A percentile compares a stretch with the other conserved stretches of the same genome.
Evolutionary conservation across 306 rosid genomes (phyloP).

Genomic region (Mucuna pruriens): DNA sequence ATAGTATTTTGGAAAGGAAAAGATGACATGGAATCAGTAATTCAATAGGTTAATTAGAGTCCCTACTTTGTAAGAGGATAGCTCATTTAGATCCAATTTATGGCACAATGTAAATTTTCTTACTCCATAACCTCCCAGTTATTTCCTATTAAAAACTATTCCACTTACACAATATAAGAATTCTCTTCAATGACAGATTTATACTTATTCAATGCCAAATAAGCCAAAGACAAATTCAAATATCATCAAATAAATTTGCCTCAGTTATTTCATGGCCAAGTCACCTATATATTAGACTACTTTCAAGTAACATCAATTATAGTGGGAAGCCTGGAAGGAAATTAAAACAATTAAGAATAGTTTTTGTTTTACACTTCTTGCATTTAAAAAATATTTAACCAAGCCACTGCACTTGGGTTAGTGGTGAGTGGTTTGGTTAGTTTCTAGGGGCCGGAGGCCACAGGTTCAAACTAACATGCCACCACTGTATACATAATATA

Average conservation of each 20-base stretch:
- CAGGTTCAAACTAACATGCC: neutral
- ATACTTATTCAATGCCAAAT: neutral
- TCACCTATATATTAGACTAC: neutral
- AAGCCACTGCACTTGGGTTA: neutral
- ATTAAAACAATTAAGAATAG: neutral
- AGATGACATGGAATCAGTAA: neutral
- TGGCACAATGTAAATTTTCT: neutral
- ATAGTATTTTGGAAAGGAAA: neutral
- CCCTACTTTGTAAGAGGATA: neutral
- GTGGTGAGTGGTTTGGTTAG: slow-evolving; percentile 9
- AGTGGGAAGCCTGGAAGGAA: slow-evolving; percentile 14
- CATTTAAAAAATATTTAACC: slow-evolving; percentile 3
- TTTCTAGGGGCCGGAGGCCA: neutral
- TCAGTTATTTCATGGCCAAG: neutral
- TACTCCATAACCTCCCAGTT: neutral
- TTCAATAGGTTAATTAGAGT: neutral
- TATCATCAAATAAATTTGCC: neutral
- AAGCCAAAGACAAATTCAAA: neutral
- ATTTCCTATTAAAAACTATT: neutral
- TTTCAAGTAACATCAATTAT: neutral
- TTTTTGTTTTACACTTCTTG: neutral
- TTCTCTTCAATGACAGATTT: neutral
- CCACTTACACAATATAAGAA: neutral
- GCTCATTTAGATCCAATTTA: no score
- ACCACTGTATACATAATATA: neutral